Percentiles rank a stretch among this genome's conserved stretches.
Conservation (phyloP, 331 rosid genomes). For the Saraca asoca region DNA sequence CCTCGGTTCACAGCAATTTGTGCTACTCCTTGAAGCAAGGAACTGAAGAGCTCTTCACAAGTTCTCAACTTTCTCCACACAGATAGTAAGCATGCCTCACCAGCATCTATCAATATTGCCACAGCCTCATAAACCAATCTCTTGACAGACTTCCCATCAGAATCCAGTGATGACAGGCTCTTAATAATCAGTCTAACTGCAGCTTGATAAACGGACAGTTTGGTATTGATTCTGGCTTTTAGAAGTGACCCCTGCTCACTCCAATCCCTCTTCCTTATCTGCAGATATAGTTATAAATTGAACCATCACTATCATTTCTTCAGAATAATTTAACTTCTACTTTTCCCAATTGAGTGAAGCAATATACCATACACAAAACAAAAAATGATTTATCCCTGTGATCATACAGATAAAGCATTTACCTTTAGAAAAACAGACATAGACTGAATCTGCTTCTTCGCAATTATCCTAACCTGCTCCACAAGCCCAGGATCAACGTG, state of each 20-base stretch:
- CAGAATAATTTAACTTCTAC: constrained; percentile 20
- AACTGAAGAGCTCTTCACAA: constrained; percentile 87
- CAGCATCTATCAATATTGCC: constrained; percentile 90
- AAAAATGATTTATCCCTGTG: neutral
- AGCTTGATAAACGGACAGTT: constrained; percentile 76
- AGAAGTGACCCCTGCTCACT: constrained; percentile 82
- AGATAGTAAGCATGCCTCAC: constrained; percentile 88
- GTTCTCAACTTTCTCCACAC: constrained; percentile 86
- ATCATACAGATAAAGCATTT: constrained; percentile 17
- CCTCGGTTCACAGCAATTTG: constrained; percentile 84
- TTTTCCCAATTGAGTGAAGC: neutral
- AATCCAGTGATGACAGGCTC: constrained; percentile 67
- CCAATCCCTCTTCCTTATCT: constrained; percentile 98
- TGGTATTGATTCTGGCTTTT: constrained; percentile 81
- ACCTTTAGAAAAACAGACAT: constrained; percentile 86
- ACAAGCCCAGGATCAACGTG: constrained; percentile 58
- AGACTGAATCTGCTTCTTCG: constrained; percentile 88
- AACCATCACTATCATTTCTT: constrained; percentile 31
- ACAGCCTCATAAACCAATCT: constrained; percentile 86
- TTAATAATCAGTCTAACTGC: constrained; percentile 67
- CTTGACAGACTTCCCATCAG: constrained; percentile 77
- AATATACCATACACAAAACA: neutral
- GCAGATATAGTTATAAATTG: constrained; percentile 37
- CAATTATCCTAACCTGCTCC: constrained; percentile 77
- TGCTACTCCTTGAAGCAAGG: constrained; percentile 77